A percentile compares a stretch with the other conserved stretches of the same genome.
Evolutionary conservation across 2,329 filamentous ascomycete species (phyloP).

Genomic region (Alternaria triticimaculans): DNA sequence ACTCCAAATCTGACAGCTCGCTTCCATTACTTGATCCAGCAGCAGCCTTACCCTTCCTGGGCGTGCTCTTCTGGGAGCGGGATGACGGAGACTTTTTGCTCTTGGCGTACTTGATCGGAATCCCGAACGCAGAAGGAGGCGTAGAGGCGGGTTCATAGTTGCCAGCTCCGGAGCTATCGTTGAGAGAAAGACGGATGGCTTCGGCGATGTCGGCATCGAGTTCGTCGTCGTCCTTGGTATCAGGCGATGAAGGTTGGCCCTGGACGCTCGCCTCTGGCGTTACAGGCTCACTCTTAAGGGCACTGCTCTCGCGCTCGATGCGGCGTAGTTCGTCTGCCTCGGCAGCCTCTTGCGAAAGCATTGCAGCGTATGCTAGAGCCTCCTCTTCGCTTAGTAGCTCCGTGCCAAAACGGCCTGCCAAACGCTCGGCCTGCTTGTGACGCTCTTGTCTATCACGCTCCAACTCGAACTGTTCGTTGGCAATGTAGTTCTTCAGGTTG

Average conservation of each 20-base stretch:
- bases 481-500: conserved; percentile 80
- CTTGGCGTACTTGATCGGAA: conserved; percentile 56
- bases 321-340: conserved; percentile 57
- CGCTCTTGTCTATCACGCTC: conserved; percentile 73
- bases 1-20: conserved; percentile 65
- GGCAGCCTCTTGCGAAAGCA: conserved; percentile 66
- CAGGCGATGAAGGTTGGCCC: conserved; percentile 37
- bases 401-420: conserved; percentile 83
- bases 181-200: conserved; percentile 63
- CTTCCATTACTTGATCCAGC: conserved; percentile 47
- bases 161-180: conserved; percentile 26
- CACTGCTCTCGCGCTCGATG: conserved; percentile 51
- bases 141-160: conserved; percentile 14
- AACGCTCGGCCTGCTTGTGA: conserved; percentile 70
- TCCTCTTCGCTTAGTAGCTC: conserved; percentile 72
- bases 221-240: conserved; percentile 53
- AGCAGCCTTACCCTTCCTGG: conserved; percentile 33
- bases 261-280: conserved; percentile 46
- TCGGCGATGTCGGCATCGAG: conserved; percentile 67
- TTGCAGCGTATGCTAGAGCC: conserved; percentile 66
- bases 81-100: conserved; percentile 36
- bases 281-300: conserved; percentile 46
- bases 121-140: conserved; percentile 45
- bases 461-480: conserved; percentile 82
- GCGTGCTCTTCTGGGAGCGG: conserved; percentile 32